Evolutionary conservation across 805 yeast genomes (phyloP).

Genomic region (Danielia reshetovae): DNA sequence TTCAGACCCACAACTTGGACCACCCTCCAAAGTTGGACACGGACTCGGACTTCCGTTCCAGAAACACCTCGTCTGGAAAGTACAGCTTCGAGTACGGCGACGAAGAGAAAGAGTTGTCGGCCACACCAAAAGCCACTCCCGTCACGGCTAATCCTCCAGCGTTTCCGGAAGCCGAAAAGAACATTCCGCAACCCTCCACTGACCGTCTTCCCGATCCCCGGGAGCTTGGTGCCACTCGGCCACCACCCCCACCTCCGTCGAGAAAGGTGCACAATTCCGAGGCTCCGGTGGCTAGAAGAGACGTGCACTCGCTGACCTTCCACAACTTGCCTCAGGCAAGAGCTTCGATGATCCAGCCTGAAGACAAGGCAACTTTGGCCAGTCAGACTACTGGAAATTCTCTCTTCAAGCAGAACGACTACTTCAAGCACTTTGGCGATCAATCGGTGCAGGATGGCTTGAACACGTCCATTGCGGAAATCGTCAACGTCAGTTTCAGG

Average conservation of each 20-base stretch:
- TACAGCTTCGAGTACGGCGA: constrained; percentile 42
- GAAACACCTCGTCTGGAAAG: constrained; percentile 18
- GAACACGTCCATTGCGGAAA: constrained; percentile 83
- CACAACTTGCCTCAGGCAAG: constrained; percentile 41
- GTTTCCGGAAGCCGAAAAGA: constrained; percentile 1
- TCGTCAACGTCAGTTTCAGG: constrained; percentile 66
- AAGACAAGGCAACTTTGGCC: constrained; percentile 18
- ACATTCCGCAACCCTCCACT: not conserved
- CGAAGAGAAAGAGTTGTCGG: constrained; percentile 27
- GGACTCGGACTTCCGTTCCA: constrained; percentile 12
- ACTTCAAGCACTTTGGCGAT: constrained; percentile 31
- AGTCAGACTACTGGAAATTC: constrained; percentile 41
- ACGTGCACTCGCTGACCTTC: constrained; percentile 45
- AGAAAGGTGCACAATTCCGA: constrained; percentile 35
- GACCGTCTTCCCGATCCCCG: not conserved
- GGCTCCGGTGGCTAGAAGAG: constrained; percentile 22
- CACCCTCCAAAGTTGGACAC: constrained; percentile 15
- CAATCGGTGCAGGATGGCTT: constrained; percentile 44
- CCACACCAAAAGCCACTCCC: constrained; percentile 24
- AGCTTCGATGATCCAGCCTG: constrained; percentile 22
- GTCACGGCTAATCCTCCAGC: constrained; percentile 1
- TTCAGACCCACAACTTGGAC: constrained; percentile 31
- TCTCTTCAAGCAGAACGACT: constrained; percentile 47
- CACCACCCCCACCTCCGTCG: constrained; percentile 58
- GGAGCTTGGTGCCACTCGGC: not conserved